Evolutionary conservation across 371 early-diverging fungal genomes (phyloP).

Genomic region (Mucor lusitanicus): DNA sequence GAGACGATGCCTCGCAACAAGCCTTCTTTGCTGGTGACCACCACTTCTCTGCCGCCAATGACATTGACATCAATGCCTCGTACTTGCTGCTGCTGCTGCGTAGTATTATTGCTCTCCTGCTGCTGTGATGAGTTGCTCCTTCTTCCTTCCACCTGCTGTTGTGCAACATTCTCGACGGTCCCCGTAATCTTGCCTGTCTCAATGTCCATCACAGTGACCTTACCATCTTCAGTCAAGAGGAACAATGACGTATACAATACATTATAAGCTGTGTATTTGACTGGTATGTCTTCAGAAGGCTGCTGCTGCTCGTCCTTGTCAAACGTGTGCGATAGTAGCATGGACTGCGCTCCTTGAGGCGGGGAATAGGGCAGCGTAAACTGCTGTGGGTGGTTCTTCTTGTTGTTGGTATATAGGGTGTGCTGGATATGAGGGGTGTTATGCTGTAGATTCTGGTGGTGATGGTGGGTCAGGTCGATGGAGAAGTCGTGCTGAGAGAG

Average conservation of each 20-base stretch:
- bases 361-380: slow-evolving; percentile 36
- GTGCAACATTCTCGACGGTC: slow-evolving; percentile 37
- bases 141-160: not conserved
- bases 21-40: slow-evolving; percentile 49
- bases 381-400: not conserved
- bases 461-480: not conserved
- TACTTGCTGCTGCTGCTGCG: slow-evolving; percentile 9
- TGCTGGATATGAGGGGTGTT: not conserved
- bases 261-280: slow-evolving; percentile 52
- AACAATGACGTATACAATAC: slow-evolving; percentile 44
- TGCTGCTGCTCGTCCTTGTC: slow-evolving; percentile 22
- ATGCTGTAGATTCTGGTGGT: not conserved
- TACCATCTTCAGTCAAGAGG: slow-evolving; percentile 49
- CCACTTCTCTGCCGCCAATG: slow-evolving; percentile 42
- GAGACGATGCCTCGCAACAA: slow-evolving; percentile 34
- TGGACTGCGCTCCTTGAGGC: slow-evolving; percentile 24
- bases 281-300: slow-evolving; percentile 28
- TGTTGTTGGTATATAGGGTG: not conserved
- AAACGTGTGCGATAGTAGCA: slow-evolving; percentile 42
- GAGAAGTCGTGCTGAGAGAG: slow-evolving; percentile 1
- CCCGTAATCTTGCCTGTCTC: slow-evolving; percentile 47
- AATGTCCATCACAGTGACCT: slow-evolving; percentile 47
- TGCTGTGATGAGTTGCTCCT: not conserved
- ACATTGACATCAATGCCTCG: slow-evolving; percentile 51
- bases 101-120: slow-evolving; percentile 1